phyloP scores from a whole-genome alignment of 2,329 filamentous ascomycete genomes.

The Verticillium klebahnii region DNA sequence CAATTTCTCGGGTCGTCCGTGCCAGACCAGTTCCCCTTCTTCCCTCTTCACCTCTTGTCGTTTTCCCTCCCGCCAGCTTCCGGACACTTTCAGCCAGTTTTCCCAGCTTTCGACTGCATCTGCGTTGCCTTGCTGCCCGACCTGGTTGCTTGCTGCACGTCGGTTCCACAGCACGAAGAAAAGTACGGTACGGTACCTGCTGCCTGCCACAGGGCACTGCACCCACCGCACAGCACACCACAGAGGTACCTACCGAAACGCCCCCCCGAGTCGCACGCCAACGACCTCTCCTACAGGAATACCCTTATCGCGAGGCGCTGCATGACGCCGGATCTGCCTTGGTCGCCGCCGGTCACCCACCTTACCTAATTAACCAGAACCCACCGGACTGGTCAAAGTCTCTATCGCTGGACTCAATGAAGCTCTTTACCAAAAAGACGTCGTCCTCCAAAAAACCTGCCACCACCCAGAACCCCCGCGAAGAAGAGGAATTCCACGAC shows the following conservation, averaged over 20 bases:
- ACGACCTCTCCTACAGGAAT: constrained; percentile 10
- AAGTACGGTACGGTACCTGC: not conserved
- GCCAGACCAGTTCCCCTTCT: constrained; percentile 4
- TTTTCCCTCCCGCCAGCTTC: constrained; percentile 8
- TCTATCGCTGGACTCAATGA: constrained; percentile 32
- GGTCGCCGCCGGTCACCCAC: constrained; percentile 8
- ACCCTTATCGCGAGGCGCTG: constrained; percentile 12
- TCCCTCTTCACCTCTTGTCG: constrained; percentile 3
- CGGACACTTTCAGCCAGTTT: constrained; percentile 3
- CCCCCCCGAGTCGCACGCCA: not conserved
- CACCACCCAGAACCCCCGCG: constrained; percentile 27
- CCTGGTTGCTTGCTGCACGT: not conserved
- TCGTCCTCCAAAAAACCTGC: constrained; percentile 31
- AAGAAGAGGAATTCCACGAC: constrained; percentile 27
- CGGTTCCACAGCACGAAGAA: not conserved
- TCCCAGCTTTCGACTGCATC: not conserved
- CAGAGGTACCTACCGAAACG: no score
- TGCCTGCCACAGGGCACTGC: not conserved
- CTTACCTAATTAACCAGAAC: constrained; percentile 20
- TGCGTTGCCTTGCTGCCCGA: not conserved
- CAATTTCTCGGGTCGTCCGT: not conserved
- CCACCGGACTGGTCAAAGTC: constrained; percentile 2
- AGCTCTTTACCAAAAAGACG: constrained; percentile 46
- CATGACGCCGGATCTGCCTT: not conserved
- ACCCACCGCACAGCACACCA: no score